These are phyloP conservation scores for Thymus quinquecostatus DNA, from an alignment of 257 asterid genomes.

Conservation along the genomic window DNA sequence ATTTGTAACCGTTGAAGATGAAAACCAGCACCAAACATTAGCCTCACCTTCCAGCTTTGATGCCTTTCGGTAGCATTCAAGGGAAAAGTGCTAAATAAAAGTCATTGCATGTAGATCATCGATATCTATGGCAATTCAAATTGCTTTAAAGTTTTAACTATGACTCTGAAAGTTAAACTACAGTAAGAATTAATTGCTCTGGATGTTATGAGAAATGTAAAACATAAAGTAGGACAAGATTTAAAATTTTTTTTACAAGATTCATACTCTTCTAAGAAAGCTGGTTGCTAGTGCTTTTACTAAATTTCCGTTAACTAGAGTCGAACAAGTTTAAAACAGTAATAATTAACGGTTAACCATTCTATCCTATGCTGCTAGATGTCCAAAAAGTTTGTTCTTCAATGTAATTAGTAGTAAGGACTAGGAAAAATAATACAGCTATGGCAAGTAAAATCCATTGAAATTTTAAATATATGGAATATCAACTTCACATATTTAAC, in stretches of 20 bases:
- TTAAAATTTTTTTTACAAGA: not conserved
- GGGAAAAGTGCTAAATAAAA: constrained; percentile 17
- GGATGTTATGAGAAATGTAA: not conserved
- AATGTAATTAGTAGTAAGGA: not conserved
- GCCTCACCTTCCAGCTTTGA: constrained; percentile 23
- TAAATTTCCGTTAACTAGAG: not conserved
- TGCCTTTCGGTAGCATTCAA: constrained; percentile 27
- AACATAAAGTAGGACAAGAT: not conserved
- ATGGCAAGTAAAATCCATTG: not conserved
- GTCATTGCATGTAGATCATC: constrained; percentile 6
- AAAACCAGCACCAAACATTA: constrained; percentile 23
- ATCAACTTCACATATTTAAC: not conserved
- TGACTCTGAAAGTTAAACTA: not conserved
- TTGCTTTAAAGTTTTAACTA: not conserved
- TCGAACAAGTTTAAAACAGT: not conserved
- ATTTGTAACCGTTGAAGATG: constrained; percentile 22
- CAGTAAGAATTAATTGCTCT: constrained; percentile 16
- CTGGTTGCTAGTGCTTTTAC: not conserved
- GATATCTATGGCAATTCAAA: constrained; percentile 1
- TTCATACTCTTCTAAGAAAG: not conserved
- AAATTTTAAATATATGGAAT: not conserved
- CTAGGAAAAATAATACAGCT: not conserved
- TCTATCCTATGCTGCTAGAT: not conserved
- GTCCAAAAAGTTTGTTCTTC: not conserved
- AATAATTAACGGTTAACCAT: not conserved